Evolutionary conservation across 176 grass and related monocot species (phyloP), one percentile per base, ranked within the genome.

Genomic region (Calamus simplicifolius): DNA sequence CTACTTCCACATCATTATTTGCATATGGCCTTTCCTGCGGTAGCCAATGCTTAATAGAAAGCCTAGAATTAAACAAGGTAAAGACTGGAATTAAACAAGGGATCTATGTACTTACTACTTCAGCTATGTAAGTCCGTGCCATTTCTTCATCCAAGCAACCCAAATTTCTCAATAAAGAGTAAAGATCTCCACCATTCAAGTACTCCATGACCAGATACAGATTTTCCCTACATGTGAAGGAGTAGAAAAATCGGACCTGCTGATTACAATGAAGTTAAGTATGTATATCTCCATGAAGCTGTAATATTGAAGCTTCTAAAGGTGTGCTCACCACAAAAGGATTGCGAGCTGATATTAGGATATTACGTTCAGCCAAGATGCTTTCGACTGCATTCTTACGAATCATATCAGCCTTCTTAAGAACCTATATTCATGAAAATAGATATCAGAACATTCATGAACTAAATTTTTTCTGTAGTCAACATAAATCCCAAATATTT

Each of bases 161-260:
- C 59, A 98, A 75, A 58, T 85, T 91, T 80, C 81, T 81, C 73
- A 98, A 71, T 15, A 98, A 81, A 49, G 93, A 98, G 70, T 98
- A 98, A 30, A 92, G 79, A 74, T 98, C 87, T 6, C 93, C 93
- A 27, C 93, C 93, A 19, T 92, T 98, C 73, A 98, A 73, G 75
- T 98, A 98, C 67, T 98, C 93, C 93, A 98, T 98, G 67, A 98
- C 87, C 43, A 98, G 81, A 73, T 98, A 98, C 43, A 98, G 84
- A 79, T 98, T 89, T 70, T 98, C 93, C 88, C 84, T 98, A 78
- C 87, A 98, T 21, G 87, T 98, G 67, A 98, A 98, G 69, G 93
- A 98, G 81, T 98, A 98, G 93, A 88, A 98, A 64, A 98, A 98
- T 7, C 93, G 71, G 23, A 92, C 89, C 84, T 94, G 81, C 71